A percentile compares a stretch with the other conserved stretches of the same genome.
phyloP scores from a whole-genome alignment of 768 basidiomycete genomes.

The Naganishia randhawae region DNA sequence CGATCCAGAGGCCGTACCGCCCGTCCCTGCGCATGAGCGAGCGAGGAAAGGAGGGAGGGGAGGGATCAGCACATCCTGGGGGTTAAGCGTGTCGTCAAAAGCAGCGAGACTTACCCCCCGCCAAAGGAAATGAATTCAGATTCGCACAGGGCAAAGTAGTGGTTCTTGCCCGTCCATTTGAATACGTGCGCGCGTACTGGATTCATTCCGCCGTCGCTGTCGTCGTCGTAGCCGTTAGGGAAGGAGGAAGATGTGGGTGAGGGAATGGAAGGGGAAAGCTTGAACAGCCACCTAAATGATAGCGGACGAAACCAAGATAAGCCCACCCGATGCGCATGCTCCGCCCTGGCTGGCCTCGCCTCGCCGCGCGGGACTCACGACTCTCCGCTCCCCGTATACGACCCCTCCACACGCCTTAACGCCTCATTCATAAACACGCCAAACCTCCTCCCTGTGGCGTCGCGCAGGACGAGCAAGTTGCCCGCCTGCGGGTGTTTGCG shows the following conservation, averaged over 20 bases:
- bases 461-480: constrained; percentile 63
- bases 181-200: constrained; percentile 29
- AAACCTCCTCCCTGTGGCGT: constrained; percentile 64
- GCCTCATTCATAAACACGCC: constrained; percentile 81
- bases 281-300: constrained; percentile 23
- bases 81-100: not conserved
- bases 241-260: too few relatives aligned
- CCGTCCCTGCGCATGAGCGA: constrained; percentile 61
- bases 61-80: not conserved
- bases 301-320: not conserved
- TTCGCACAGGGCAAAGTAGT: constrained; percentile 84
- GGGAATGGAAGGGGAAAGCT: too few relatives aligned
- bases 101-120: constrained; percentile 75
- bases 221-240: not conserved
- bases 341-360: too few relatives aligned
- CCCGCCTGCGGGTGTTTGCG: constrained; percentile 33
- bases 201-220: not conserved
- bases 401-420: constrained; percentile 58
- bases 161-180: constrained; percentile 72
- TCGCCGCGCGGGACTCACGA: constrained; percentile 55
- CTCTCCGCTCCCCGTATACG: constrained; percentile 85
- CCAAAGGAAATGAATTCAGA: constrained; percentile 77
- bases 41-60: not conserved
- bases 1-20: constrained; percentile 81
- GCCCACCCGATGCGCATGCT: too few relatives aligned